Evolutionary conservation across 768 basidiomycete species (phyloP), one percentile per base, ranked within the genome.

Genomic region (Tephrocybe sp.): DNA sequence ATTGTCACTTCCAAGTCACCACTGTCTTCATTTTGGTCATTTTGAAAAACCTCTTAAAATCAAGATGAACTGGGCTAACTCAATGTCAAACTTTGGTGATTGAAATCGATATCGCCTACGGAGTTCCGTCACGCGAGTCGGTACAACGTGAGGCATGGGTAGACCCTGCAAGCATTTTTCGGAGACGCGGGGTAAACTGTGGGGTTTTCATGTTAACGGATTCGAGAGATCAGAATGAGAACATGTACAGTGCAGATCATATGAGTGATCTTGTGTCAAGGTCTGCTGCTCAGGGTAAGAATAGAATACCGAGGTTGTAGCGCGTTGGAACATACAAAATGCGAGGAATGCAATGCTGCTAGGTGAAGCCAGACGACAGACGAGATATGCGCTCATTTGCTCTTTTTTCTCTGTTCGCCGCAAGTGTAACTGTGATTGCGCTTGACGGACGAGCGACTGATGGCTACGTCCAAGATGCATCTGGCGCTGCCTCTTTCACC

Each of bases 401-500:
- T 31, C 39, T 64, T 34, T 56, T 70, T 41, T 44, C 58, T 16
- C 21, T 34, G 9, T 47, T 32, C 25, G 30, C 62, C n/a, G 38
- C 56, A 25, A 52, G 54, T 15, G 65, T 49, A 15, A 57, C 61
- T 22, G 65, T 64, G 22, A 57, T 49, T 27, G 60, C 59, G 13
- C 49, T 70, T 9, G 60, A 69, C 34, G 57, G 57, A 31, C 63
- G 69, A 13, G 75, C 76, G 8, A 68, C 71, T 3, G 79, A 75
- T 15, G 80, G 78, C 9, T 84, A 81, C 52, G 53, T 83, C 24
- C 82, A 84, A 62, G 70, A 63, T 24, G 52, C 80, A 1, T 79
- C 78, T 16, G 81, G 80, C 18, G 53, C 57, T 12, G 74, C 81
- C n/a, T 78, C 79, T 16, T 84, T 84, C 70, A 84, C 82, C 9